Conservation (phyloP, 2,329 filamentous ascomycete genomes). For the Aureobasidium sp. region DNA sequence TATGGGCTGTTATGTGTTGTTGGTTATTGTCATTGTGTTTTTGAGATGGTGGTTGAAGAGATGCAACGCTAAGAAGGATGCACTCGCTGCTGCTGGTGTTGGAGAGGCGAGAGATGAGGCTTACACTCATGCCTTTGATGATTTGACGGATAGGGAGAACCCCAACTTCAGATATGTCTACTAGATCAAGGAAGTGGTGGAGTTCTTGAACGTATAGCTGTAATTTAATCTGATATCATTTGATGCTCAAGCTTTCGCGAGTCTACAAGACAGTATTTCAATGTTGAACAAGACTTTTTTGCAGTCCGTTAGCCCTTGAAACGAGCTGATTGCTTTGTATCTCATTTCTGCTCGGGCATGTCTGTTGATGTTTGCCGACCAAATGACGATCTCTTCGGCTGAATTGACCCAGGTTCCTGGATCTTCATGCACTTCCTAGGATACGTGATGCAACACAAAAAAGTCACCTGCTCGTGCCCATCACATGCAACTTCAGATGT, state of each 20-base stretch:
- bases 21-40: constrained; percentile 28
- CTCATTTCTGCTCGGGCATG: not conserved
- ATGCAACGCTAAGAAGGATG: constrained; percentile 35
- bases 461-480: not conserved
- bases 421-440: not conserved
- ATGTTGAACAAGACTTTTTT: no score
- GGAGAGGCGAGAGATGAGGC: constrained; percentile 17
- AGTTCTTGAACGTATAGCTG: not conserved
- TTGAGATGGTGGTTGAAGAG: constrained; percentile 33
- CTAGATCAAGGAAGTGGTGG: not conserved
- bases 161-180: constrained; percentile 29
- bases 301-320: no score
- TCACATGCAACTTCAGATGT: not conserved
- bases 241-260: not conserved
- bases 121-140: constrained; percentile 26
- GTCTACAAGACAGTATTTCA: no score
- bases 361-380: not conserved
- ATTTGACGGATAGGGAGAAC: constrained; percentile 27
- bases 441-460: not conserved
- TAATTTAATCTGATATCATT: not conserved
- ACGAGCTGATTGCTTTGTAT: no score
- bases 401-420: not conserved
- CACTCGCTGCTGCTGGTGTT: constrained; percentile 20
- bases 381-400: not conserved
- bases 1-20: constrained; percentile 54